Conservation (phyloP, 2,329 filamentous ascomycete species). For the Colletotrichum scovillei region DNA sequence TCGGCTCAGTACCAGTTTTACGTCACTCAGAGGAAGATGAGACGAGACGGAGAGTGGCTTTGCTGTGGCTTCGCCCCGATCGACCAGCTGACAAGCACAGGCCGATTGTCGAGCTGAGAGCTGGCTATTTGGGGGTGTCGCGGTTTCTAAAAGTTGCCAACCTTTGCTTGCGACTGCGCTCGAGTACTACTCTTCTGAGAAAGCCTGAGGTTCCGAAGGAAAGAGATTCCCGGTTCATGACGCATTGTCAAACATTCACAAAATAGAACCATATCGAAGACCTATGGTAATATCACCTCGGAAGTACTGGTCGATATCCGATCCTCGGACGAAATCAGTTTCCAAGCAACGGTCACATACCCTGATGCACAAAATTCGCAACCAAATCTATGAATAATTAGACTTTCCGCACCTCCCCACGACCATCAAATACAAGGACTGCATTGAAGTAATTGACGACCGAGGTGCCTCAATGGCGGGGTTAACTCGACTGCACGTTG, state of each 20-base stretch:
- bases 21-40: background rate
- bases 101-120: conserved; percentile 8
- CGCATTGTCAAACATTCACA: background rate
- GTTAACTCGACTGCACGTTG: background rate
- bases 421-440: background rate
- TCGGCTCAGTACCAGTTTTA: background rate
- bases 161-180: background rate
- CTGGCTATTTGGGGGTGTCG: conserved; percentile 8
- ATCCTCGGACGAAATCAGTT: background rate
- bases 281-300: background rate
- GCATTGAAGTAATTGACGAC: background rate
- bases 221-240: background rate
- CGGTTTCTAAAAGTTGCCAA: background rate
- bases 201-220: background rate
- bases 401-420: background rate
- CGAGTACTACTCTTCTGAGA: background rate
- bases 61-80: conserved; percentile 6
- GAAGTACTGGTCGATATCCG: background rate
- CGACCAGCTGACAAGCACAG: background rate
- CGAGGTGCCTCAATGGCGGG: background rate
- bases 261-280: background rate
- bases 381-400: background rate
- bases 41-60: conserved; percentile 7
- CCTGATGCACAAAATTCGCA: background rate
- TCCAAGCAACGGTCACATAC: background rate